phyloP scores from a whole-genome alignment of 805 yeast genomes.

The Monosporozyma siamensis region DNA sequence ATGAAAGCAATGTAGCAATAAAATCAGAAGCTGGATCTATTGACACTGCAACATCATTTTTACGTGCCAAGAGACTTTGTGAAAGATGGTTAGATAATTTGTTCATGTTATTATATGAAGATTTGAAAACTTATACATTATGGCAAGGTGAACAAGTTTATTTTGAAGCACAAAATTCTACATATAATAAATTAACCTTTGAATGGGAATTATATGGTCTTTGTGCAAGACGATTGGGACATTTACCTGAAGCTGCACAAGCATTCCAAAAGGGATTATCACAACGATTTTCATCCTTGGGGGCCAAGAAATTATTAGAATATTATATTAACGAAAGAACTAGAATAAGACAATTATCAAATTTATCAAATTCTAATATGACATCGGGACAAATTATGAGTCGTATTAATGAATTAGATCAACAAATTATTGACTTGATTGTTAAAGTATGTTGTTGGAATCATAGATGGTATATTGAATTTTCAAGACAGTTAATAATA shows the following conservation, averaged over 20 bases:
- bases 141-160: constrained; percentile 91
- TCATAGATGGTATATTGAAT: constrained; percentile 94
- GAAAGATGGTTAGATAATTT: constrained; percentile 74
- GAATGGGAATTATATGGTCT: constrained; percentile 93
- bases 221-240: constrained; percentile 78
- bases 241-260: constrained; percentile 74
- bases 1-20: neutral
- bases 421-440: constrained; percentile 53
- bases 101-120: constrained; percentile 63
- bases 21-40: constrained; percentile 3
- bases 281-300: constrained; percentile 70
- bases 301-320: constrained; percentile 63
- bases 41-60: constrained; percentile 15
- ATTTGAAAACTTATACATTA: constrained; percentile 72
- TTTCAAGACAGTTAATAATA: constrained; percentile 59
- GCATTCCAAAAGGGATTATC: constrained; percentile 70
- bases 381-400: constrained; percentile 29
- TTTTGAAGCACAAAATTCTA: constrained; percentile 78
- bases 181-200: constrained; percentile 63
- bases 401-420: constrained; percentile 32
- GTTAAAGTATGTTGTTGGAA: constrained; percentile 92
- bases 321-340: constrained; percentile 47
- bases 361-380: constrained; percentile 16
- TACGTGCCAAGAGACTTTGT: constrained; percentile 57
- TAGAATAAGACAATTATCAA: constrained; percentile 17